Evolutionary conservation across 257 asterid genomes (phyloP).

Genomic region (Solanum bulbocastanum): DNA sequence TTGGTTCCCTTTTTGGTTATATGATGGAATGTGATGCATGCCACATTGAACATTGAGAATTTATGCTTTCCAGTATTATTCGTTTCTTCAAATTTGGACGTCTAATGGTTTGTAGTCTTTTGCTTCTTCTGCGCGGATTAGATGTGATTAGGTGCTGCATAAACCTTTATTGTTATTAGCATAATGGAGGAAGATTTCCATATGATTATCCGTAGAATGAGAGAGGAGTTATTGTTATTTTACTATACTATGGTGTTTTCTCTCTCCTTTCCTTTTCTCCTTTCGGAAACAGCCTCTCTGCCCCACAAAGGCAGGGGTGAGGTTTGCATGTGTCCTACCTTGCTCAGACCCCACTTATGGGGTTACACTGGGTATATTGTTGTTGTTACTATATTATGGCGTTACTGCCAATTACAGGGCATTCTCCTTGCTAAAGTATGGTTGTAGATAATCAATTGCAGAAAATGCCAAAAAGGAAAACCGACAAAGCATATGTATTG

Average conservation of each 20-base stretch:
- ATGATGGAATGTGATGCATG: background rate
- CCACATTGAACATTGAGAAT: background rate
- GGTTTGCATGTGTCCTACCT: background rate
- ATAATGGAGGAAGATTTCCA: background rate
- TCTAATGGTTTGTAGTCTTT: background rate
- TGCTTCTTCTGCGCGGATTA: background rate
- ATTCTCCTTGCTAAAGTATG: slow-evolving; percentile 25
- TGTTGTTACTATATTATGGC: background rate
- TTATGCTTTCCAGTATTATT: background rate
- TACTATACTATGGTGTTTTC: background rate
- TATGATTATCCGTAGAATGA: background rate
- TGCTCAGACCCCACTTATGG: background rate
- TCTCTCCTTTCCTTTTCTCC: background rate
- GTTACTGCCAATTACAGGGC: background rate
- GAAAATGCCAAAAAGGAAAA: slow-evolving; percentile 97
- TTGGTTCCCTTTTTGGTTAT: background rate
- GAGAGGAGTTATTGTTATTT: background rate
- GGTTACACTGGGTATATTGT: background rate
- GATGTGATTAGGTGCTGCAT: background rate
- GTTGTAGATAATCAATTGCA: slow-evolving; percentile 93
- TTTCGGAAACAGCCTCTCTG: background rate
- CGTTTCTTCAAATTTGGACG: background rate
- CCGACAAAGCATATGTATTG: slow-evolving; percentile 92
- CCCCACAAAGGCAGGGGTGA: background rate
- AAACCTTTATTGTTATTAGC: background rate